Percentiles rank a stretch among this genome's conserved stretches.
phyloP scores from a whole-genome alignment of 2,329 filamentous ascomycete genomes.

The Arthroderma sp. region DNA sequence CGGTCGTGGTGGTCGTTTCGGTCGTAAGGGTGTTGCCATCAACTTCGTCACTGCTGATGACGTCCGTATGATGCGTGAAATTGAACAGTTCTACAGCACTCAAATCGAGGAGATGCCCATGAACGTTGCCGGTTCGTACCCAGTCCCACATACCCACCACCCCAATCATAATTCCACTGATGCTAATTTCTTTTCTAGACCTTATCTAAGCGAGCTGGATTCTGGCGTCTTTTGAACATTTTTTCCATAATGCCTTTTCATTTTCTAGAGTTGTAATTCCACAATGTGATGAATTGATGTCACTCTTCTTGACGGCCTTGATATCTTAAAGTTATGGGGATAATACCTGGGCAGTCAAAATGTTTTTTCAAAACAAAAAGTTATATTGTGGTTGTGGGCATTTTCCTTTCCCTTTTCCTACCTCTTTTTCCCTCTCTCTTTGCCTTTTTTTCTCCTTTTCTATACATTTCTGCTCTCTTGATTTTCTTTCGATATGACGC shows the following conservation, averaged over 20 bases:
- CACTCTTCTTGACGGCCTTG: conserved; percentile 5
- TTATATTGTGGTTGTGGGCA: conserved; percentile 7
- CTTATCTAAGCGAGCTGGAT: conserved; percentile 26
- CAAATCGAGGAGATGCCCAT: conserved; percentile 99
- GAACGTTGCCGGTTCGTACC: conserved; percentile 54
- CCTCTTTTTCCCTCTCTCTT: background rate
- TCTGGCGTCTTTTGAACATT: conserved; percentile 1
- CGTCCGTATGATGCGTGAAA: conserved; percentile 99
- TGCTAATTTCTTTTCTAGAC: conserved; percentile 16
- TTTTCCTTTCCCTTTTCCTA: conserved; percentile 2
- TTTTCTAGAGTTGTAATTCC: conserved; percentile 5
- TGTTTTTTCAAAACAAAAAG: conserved; percentile 8
- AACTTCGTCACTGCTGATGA: conserved; percentile 99
- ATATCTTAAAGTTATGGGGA: conserved; percentile 8
- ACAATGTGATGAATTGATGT: conserved; percentile 4
- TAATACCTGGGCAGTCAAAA: conserved; percentile 8
- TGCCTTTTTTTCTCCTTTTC: background rate
- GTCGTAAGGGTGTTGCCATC: conserved; percentile 99
- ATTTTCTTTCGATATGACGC: background rate
- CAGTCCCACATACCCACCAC: background rate
- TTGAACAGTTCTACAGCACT: conserved; percentile 99
- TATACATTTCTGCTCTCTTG: background rate
- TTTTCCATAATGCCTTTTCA: conserved; percentile 1
- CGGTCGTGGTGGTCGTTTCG: conserved; percentile 98
- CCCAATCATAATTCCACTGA: conserved; percentile 3